Conservation (phyloP, 805 yeast species). For the Starmerella bombicola region DNA sequence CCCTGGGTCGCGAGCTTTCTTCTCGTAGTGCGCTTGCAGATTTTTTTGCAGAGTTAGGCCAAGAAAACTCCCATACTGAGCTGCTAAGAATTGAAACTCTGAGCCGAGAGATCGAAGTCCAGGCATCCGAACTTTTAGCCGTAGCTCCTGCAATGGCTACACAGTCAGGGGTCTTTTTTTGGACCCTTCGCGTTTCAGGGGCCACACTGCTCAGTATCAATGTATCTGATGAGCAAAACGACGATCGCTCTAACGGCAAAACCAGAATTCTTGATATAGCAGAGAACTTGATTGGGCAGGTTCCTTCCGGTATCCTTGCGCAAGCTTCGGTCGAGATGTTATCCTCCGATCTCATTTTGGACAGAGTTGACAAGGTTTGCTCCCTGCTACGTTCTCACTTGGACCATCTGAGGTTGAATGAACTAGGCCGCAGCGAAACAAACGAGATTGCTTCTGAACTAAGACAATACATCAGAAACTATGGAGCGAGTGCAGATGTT, state of each 20-base stretch:
- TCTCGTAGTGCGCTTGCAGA: not conserved
- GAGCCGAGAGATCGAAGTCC: slow-evolving; percentile 56
- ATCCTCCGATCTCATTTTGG: slow-evolving; percentile 6
- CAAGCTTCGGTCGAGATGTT: slow-evolving; percentile 3
- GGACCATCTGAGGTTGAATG: slow-evolving; percentile 8
- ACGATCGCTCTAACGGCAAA: not conserved
- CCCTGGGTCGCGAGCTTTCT: not conserved
- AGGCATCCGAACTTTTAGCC: slow-evolving; percentile 47
- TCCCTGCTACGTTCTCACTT: slow-evolving; percentile 4
- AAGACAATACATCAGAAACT: not conserved
- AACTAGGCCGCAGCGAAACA: slow-evolving; percentile 6
- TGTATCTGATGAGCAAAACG: not conserved
- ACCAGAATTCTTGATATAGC: slow-evolving; percentile 5
- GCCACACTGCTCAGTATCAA: slow-evolving; percentile 7
- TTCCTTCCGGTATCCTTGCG: slow-evolving; percentile 1
- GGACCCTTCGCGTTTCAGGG: slow-evolving; percentile 14
- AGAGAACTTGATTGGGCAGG: not conserved
- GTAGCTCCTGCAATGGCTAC: slow-evolving; percentile 30
- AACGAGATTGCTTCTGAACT: slow-evolving; percentile 1
- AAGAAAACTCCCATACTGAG: slow-evolving; percentile 29
- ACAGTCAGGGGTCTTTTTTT: slow-evolving; percentile 7
- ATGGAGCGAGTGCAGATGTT: not conserved
- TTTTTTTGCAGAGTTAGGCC: not conserved
- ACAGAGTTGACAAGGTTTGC: slow-evolving; percentile 8
- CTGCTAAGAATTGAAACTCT: slow-evolving; percentile 61